Evolutionary conservation across 306 rosid genomes (phyloP).

Genomic region (Citrullus mucosospermus): DNA sequence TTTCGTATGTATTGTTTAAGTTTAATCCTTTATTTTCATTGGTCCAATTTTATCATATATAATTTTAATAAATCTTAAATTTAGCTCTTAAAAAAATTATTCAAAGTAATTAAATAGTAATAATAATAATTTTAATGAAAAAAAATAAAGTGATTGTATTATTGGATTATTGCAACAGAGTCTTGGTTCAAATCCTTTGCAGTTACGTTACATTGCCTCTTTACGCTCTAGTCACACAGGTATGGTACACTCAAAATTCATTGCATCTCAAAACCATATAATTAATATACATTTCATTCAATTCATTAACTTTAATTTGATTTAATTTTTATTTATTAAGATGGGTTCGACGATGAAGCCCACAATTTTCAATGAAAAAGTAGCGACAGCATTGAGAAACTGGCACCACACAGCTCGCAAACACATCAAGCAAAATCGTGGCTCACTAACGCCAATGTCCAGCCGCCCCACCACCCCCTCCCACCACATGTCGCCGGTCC

Average conservation of each 20-base stretch:
- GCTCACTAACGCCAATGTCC: constrained; percentile 33
- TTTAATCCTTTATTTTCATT: too few species aligned
- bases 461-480: constrained; percentile 42
- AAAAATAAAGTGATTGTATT: background rate
- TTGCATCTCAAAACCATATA: background rate
- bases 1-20: too few species aligned
- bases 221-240: constrained; percentile 9
- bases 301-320: background rate
- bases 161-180: background rate
- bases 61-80: too few species aligned
- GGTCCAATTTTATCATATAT: too few species aligned
- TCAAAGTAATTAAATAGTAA: too few species aligned
- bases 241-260: background rate
- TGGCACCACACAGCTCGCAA: constrained; percentile 72
- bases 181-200: constrained; percentile 7
- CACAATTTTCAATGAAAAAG: constrained; percentile 66
- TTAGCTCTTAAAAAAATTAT: too few species aligned
- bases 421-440: constrained; percentile 40
- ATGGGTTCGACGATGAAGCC: constrained; percentile 85
- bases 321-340: background rate
- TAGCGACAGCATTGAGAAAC: constrained; percentile 47
- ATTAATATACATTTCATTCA: background rate
- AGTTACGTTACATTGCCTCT: constrained; percentile 12
- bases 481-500: constrained; percentile 41
- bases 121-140: too few species aligned